Conservation (phyloP, 345 rosid species). For the Populus simonii region DNA sequence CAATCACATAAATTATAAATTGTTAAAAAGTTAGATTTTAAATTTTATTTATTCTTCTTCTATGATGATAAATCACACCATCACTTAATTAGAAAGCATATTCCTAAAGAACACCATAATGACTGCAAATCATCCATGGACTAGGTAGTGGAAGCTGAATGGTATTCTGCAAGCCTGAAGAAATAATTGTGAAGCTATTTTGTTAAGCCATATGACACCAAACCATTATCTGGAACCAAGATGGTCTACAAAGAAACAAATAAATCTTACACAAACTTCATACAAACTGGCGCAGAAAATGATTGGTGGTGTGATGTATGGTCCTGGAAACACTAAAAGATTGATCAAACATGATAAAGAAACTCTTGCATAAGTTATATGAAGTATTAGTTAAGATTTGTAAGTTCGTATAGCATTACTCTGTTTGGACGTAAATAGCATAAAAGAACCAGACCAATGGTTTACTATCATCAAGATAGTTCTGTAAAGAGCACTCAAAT, state of each 20-base stretch:
- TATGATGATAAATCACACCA: not conserved
- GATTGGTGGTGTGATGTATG: not conserved
- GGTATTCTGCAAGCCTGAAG: not conserved
- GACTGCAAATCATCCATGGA: not conserved
- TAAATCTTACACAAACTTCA: not conserved
- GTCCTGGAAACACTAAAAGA: not conserved
- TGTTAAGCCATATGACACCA: not conserved
- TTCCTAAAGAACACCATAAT: not conserved
- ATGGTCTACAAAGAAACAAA: not conserved
- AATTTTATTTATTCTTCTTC: not conserved
- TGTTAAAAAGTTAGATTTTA: not conserved
- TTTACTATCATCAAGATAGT: not conserved
- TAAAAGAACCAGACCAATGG: not conserved
- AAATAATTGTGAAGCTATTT: not conserved
- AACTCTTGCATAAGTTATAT: not conserved
- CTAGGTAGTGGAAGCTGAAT: not conserved
- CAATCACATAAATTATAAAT: not conserved
- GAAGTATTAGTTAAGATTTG: not conserved
- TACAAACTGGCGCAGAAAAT: not conserved
- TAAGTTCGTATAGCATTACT: not conserved
- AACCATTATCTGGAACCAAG: not conserved
- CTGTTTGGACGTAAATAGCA: too few relatives aligned
- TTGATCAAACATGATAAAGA: not conserved
- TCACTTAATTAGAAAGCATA: not conserved
- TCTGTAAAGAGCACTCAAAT: not conserved